Evolutionary conservation across 768 basidiomycete genomes (phyloP).

Genomic region (Hericium erinaceus): DNA sequence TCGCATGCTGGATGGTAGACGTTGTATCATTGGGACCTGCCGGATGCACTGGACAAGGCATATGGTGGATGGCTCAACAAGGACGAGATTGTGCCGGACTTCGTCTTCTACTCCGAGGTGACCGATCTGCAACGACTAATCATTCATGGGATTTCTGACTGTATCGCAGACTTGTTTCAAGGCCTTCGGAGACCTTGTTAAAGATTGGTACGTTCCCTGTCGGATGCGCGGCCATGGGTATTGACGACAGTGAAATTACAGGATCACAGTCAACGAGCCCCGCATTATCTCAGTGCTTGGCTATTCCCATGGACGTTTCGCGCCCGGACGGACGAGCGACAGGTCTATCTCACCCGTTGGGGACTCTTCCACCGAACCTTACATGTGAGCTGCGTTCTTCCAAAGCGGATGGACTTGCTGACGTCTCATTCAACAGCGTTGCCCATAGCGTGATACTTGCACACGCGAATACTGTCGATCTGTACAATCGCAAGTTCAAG

Average conservation of each 20-base stretch:
- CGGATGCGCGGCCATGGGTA: neutral
- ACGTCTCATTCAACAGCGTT: conserved; percentile 31
- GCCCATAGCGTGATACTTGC: conserved; percentile 59
- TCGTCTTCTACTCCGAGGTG: conserved; percentile 33
- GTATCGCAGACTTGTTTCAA: conserved; percentile 31
- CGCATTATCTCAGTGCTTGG: conserved; percentile 33
- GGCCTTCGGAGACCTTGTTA: conserved; percentile 38
- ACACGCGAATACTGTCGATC: conserved; percentile 56
- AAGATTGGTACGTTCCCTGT: conserved; percentile 28
- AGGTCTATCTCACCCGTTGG: conserved; percentile 49
- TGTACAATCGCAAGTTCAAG: conserved; percentile 56
- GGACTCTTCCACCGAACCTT: conserved; percentile 58
- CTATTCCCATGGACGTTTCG: conserved; percentile 32
- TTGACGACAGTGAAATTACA: neutral
- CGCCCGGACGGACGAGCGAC: conserved; percentile 39
- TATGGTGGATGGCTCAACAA: conserved; percentile 43
- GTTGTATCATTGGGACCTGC: conserved; percentile 46
- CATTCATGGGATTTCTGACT: neutral
- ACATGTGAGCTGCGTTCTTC: conserved; percentile 40
- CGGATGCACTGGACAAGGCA: conserved; percentile 36
- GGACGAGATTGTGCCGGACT: conserved; percentile 38
- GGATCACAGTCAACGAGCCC: conserved; percentile 42
- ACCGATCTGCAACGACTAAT: neutral
- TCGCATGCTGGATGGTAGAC: conserved; percentile 21
- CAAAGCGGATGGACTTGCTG: neutral